A percentile compares a stretch with the other conserved stretches of the same genome.
These are phyloP conservation scores for Proliferodiscus dingleyae DNA, from an alignment of 2,329 filamentous ascomycete species.

Conservation along the genomic window DNA sequence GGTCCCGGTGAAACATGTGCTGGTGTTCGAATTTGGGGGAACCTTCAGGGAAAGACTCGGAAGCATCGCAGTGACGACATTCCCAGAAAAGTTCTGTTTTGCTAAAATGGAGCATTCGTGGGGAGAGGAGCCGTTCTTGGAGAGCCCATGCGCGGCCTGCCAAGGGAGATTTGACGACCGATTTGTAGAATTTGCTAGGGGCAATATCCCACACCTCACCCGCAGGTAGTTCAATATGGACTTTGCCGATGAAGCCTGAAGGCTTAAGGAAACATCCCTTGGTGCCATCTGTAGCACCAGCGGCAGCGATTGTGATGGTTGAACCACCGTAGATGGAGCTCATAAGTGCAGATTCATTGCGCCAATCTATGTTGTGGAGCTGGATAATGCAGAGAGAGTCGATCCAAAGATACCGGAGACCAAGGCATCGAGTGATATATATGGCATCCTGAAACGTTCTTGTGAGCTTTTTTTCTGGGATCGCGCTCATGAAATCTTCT, in stretches of 20 bases:
- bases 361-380: constrained; percentile 10
- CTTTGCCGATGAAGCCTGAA: not conserved
- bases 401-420: constrained; percentile 19
- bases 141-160: constrained; percentile 14
- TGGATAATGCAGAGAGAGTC: too few relatives aligned
- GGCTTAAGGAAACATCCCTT: constrained; percentile 8
- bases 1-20: constrained; percentile 1
- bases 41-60: constrained; percentile 6
- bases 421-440: constrained; percentile 8
- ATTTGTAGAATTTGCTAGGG: not conserved
- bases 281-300: constrained; percentile 10
- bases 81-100: constrained; percentile 20
- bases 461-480: constrained; percentile 5
- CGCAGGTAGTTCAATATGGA: not conserved
- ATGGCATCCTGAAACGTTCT: constrained; percentile 19
- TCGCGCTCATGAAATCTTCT: constrained; percentile 1
- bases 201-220: constrained; percentile 1
- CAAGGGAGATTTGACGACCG: constrained; percentile 5
- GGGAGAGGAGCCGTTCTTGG: constrained; percentile 16
- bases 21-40: not conserved
- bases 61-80: constrained; percentile 8
- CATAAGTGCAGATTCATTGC: constrained; percentile 14
- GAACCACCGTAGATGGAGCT: constrained; percentile 9
- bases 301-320: constrained; percentile 11
- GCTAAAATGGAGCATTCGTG: constrained; percentile 15